Conservation (phyloP, 257 asterid genomes). For the Leonotis leonurus region DNA sequence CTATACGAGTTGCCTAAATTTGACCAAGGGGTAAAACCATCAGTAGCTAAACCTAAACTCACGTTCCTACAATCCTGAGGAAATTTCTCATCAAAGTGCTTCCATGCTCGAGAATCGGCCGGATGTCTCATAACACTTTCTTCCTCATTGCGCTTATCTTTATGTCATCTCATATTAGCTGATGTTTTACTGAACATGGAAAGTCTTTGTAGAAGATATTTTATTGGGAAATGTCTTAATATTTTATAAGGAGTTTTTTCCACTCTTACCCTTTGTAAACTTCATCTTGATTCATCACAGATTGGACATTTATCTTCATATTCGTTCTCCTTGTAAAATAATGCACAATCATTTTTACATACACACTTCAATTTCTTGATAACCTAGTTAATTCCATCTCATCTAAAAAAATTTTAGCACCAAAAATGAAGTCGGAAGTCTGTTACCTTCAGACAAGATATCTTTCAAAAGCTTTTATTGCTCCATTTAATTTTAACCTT, state of each 20-base stretch:
- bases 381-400: background rate
- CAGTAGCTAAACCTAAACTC: background rate
- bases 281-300: background rate
- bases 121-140: constrained; percentile 2
- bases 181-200: no score
- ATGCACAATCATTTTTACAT: background rate
- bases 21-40: no score
- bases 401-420: background rate
- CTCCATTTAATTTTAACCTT: no score
- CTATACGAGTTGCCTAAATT: no score
- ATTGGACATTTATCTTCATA: background rate
- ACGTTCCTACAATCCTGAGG: background rate
- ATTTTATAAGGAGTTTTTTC: background rate
- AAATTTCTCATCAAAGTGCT: constrained; percentile 1
- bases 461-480: background rate
- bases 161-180: no score
- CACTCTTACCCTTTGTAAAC: background rate
- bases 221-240: background rate
- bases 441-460: background rate
- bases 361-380: background rate
- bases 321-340: background rate
- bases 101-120: background rate
- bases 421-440: background rate
- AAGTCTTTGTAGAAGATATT: no score
- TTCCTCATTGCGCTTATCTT: background rate